These are phyloP conservation scores for Pythium aristosporum DNA, from an alignment of 352 stramenopile species.

Conservation along the genomic window DNA sequence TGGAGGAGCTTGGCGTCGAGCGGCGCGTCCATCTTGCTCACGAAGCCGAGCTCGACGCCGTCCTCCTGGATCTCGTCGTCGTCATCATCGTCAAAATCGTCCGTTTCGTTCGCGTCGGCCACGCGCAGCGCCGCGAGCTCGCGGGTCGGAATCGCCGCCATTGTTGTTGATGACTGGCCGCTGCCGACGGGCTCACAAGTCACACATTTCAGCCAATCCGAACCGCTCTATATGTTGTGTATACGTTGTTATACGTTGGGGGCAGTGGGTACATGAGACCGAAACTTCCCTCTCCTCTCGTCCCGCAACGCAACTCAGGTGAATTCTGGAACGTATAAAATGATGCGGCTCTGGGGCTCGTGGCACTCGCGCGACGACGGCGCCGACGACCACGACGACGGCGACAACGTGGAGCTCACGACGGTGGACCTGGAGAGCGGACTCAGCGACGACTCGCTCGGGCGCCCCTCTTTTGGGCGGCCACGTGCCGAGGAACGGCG, in stretches of 20 bases:
- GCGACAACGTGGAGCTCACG: constrained; percentile 22
- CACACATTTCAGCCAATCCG: constrained; percentile 25
- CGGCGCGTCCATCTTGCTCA: constrained; percentile 37
- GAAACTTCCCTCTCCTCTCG: not conserved
- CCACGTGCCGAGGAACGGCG: constrained; percentile 32
- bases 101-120: constrained; percentile 30
- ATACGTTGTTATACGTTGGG: constrained; percentile 17
- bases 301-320: not conserved
- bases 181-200: constrained; percentile 4
- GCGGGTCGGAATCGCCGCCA: constrained; percentile 10
- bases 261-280: constrained; percentile 1
- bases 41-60: constrained; percentile 75
- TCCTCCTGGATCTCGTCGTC: constrained; percentile 38
- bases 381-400: constrained; percentile 13
- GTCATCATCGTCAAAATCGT: constrained; percentile 37
- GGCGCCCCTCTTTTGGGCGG: constrained; percentile 20
- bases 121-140: constrained; percentile 20
- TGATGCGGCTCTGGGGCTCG: constrained; percentile 29
- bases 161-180: not conserved
- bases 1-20: constrained; percentile 38
- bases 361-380: constrained; percentile 19
- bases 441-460: constrained; percentile 11
- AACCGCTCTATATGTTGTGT: constrained; percentile 15
- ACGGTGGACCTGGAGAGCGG: constrained; percentile 31
- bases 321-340: constrained; percentile 2